A percentile compares a stretch with the other conserved stretches of the same genome.
phyloP scores from a whole-genome alignment of 73 alveolate genomes.

The Paramecium sonneborni region DNA sequence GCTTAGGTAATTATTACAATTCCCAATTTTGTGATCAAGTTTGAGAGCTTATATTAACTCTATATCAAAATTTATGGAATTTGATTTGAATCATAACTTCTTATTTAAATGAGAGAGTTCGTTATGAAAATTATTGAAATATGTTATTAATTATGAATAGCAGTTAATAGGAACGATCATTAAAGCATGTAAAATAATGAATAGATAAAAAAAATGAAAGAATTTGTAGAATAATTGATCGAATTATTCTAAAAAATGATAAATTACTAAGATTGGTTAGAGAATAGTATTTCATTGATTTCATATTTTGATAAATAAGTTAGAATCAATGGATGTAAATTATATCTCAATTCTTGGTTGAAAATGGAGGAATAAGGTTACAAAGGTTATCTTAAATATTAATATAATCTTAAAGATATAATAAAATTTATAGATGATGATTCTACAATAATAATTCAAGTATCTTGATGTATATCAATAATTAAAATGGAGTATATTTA shows the following conservation, averaged over 20 bases:
- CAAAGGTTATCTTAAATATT: background rate
- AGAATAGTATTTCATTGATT: background rate
- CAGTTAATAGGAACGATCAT: background rate
- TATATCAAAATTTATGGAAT: background rate
- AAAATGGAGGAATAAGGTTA: constrained; percentile 27
- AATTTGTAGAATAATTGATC: background rate
- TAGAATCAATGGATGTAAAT: background rate
- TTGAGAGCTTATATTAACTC: background rate
- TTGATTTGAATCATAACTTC: background rate
- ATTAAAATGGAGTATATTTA: background rate
- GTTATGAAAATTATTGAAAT: constrained; percentile 8
- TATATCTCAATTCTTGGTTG: background rate
- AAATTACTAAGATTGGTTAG: background rate
- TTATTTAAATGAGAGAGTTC: background rate
- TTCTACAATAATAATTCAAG: background rate
- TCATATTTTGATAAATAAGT: background rate
- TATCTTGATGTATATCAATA: background rate
- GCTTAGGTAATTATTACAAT: background rate
- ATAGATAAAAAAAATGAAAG: background rate
- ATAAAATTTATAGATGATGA: background rate
- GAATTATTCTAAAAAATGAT: background rate
- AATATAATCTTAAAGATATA: background rate
- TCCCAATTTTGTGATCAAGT: background rate
- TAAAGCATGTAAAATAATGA: background rate
- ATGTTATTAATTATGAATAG: background rate